Percentiles rank a stretch among this genome's conserved stretches.
phyloP scores from a whole-genome alignment of 2,329 filamentous ascomycete species.

The Escovopsis sp. region DNA sequence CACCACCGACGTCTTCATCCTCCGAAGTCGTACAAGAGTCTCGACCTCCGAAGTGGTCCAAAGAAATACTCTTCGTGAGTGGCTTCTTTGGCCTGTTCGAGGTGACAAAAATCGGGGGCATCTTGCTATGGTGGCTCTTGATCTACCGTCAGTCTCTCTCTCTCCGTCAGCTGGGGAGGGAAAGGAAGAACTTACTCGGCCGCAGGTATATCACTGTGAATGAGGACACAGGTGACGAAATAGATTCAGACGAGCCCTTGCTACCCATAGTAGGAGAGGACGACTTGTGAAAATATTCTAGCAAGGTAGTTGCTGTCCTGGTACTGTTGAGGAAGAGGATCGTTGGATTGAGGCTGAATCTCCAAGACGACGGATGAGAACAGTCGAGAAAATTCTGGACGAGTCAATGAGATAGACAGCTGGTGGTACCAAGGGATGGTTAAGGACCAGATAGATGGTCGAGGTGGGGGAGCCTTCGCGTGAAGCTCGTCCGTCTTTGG shows the following conservation, averaged over 20 bases:
- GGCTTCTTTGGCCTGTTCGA: slow-evolving; percentile 2
- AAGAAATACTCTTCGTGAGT: slow-evolving; percentile 3
- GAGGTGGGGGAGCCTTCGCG: no score
- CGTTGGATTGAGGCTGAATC: no score
- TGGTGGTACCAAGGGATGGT: no score
- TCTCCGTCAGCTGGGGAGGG: no score
- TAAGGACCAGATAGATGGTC: no score
- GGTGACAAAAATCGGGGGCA: slow-evolving; percentile 1
- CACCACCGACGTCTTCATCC: not conserved
- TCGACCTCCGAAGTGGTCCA: slow-evolving; percentile 1
- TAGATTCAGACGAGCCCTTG: not conserved
- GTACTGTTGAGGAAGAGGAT: not conserved
- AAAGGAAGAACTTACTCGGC: not conserved
- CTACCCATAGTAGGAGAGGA: not conserved
- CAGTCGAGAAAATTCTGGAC: no score
- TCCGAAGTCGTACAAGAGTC: not conserved
- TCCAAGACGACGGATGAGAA: no score
- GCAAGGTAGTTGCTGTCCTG: not conserved
- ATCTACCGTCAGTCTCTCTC: not conserved
- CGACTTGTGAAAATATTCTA: not conserved
- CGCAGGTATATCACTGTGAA: no score
- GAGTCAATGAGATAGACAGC: no score
- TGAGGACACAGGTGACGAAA: no score
- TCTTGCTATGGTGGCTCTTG: not conserved
- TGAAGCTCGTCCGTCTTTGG: no score